phyloP scores from a whole-genome alignment of 2,329 filamentous ascomycete species.

The Neophaeococcomyces aloes region DNA sequence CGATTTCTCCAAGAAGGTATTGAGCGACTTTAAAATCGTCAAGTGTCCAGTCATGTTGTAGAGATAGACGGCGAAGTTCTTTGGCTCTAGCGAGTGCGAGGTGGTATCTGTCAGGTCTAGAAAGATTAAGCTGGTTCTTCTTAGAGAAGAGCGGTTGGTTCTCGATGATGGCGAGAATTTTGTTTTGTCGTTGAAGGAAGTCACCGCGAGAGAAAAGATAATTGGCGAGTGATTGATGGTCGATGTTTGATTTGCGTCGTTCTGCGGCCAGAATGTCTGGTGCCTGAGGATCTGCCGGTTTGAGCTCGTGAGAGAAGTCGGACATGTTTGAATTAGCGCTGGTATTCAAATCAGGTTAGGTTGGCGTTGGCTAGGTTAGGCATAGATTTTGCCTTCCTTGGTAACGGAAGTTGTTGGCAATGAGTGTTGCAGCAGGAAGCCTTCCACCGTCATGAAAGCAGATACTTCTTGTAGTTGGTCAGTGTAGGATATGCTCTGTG shows the following conservation, averaged over 20 bases:
- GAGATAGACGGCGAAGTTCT: constrained; percentile 35
- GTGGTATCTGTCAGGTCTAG: constrained; percentile 41
- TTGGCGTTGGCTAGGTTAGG: no score
- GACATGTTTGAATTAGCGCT: constrained; percentile 22
- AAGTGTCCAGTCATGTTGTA: constrained; percentile 36
- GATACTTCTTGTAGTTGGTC: no score
- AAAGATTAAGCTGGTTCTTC: constrained; percentile 39
- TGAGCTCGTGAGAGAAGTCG: constrained; percentile 43
- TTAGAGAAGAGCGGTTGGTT: constrained; percentile 40
- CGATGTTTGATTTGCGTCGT: constrained; percentile 34
- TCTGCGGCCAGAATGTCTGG: constrained; percentile 36
- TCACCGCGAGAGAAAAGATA: constrained; percentile 33
- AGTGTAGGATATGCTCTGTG: no score
- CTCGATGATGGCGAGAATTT: constrained; percentile 34
- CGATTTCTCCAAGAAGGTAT: constrained; percentile 44
- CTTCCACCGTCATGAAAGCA: no score
- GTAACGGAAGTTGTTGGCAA: no score
- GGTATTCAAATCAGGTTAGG: no score
- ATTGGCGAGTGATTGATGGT: constrained; percentile 33
- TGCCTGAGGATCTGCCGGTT: constrained; percentile 33
- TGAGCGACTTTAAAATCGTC: constrained; percentile 41
- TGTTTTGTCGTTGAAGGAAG: constrained; percentile 39
- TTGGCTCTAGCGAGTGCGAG: constrained; percentile 43
- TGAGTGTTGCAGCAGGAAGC: no score
- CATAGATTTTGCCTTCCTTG: no score